These are phyloP conservation scores for Cryphonectria carpinicola DNA, from an alignment of 2,329 filamentous ascomycete species.

Conservation along the genomic window DNA sequence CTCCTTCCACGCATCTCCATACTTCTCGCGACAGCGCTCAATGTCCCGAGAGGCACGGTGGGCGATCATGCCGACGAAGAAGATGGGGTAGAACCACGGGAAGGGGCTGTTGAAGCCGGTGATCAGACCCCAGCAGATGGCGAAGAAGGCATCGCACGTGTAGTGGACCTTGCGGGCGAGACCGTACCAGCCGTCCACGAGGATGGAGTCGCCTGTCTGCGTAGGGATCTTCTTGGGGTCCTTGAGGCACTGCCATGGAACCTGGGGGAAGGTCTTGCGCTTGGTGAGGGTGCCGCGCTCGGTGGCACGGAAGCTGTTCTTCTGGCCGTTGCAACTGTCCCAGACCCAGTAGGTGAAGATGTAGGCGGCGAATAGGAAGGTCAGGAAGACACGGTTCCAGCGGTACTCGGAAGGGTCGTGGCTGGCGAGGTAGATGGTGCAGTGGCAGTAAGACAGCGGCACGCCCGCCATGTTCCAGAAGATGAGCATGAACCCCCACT, in stretches of 20 bases:
- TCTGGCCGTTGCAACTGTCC: slow-evolving; percentile 83
- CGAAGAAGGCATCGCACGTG: slow-evolving; percentile 78
- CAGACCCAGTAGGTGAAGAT: slow-evolving; percentile 81
- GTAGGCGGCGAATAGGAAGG: slow-evolving; percentile 64
- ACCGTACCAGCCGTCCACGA: slow-evolving; percentile 79
- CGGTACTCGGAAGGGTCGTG: slow-evolving; percentile 71
- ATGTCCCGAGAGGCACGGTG: slow-evolving; percentile 80
- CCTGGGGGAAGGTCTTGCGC: slow-evolving; percentile 77
- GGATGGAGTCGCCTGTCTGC: slow-evolving; percentile 68
- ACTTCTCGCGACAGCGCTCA: slow-evolving; percentile 74
- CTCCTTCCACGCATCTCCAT: slow-evolving; percentile 80
- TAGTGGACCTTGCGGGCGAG: slow-evolving; percentile 80
- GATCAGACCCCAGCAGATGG: slow-evolving; percentile 77
- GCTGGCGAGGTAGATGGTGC: slow-evolving; percentile 78
- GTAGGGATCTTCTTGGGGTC: slow-evolving; percentile 75
- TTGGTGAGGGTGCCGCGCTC: slow-evolving; percentile 67
- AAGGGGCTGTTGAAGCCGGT: slow-evolving; percentile 80
- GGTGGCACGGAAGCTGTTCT: slow-evolving; percentile 77
- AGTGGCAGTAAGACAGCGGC: slow-evolving; percentile 81
- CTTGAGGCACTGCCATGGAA: slow-evolving; percentile 75
- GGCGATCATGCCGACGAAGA: slow-evolving; percentile 79
- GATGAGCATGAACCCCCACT: slow-evolving; percentile 88
- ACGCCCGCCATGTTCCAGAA: slow-evolving; percentile 89
- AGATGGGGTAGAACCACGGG: slow-evolving; percentile 87
- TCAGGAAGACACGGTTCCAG: slow-evolving; percentile 67